Evolutionary conservation across 495 filamentous ascomycete species (phyloP), one percentile per base, ranked within the genome.

Genomic region (Rusavskia elegans): DNA sequence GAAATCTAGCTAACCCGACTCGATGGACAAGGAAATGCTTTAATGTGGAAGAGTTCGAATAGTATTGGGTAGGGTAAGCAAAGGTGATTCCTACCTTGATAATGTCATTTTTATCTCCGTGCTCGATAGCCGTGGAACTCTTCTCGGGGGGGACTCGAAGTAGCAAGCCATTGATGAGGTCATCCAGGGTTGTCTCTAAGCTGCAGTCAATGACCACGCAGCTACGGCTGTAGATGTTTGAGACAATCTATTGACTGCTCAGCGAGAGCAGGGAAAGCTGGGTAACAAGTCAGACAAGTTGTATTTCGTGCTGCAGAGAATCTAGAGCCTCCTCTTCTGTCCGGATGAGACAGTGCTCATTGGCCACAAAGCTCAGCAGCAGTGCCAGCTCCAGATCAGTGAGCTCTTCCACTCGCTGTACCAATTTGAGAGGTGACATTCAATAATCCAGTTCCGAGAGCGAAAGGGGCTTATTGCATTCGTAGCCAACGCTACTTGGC

Each of bases 311-410:
- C 39, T 78, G 74, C 29, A 94, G 68, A 53, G 78, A 72, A 61
- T 83, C 69, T 41, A 89, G 61, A 50, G 67, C 69, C 30, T 75
- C 68, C 21, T 69, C 65, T 10, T 82, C 80, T 39, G 84, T 83
- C 65, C 84, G 81, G 60, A 97, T 79, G 53, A 96, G 80, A 65
- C 87, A 95, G 62, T 97, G 90, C 66, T 92, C 83, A 51, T 79
- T 76, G 23, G 82, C 78, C 51, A 84, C 71, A 29, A 95, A 76
- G 59, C 80, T 90, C 48, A 96, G 72, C 20, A 96, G 73, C 13
- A 83, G 68, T 25, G 92, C 92, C 40, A 98, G 78, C 66, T 95
- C 89, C 45, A 96, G 73, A 66, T 95, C 92, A 51, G 84, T 87
- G 40, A 97, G 71, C 45, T 74, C 71, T 63, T 84, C 82, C 50